These are phyloP conservation scores for Malus fusca DNA, from an alignment of 306 rosid species.

Conservation along the genomic window DNA sequence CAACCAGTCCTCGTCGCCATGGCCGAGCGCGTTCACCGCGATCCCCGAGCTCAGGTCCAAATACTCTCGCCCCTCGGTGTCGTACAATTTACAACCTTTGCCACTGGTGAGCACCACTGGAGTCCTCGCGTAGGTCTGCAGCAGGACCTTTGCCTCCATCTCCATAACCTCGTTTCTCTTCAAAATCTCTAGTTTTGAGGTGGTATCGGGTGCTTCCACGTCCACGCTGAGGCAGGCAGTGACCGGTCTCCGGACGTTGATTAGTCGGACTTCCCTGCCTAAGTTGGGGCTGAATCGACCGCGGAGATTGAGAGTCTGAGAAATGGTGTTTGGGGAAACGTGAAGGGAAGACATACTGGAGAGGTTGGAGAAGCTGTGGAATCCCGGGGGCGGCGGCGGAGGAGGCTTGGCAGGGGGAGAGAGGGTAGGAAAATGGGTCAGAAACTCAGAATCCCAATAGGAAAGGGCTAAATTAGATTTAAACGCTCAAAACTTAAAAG, in stretches of 20 bases:
- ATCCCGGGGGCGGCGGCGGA: neutral
- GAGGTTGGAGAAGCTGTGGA: neutral
- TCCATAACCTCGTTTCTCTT: constrained; percentile 54
- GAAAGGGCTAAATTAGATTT: no score
- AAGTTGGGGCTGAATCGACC: constrained; percentile 1
- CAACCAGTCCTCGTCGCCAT: constrained; percentile 75
- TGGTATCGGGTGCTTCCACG: constrained; percentile 16
- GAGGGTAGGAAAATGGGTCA: no score
- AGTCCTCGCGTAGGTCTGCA: constrained; percentile 75
- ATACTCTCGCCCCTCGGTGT: constrained; percentile 70
- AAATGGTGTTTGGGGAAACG: constrained; percentile 15
- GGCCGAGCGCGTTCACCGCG: constrained; percentile 82
- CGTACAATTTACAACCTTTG: constrained; percentile 68
- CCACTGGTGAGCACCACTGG: constrained; percentile 70
- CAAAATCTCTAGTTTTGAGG: constrained; percentile 10
- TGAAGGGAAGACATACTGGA: constrained; percentile 23
- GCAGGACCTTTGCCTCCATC: constrained; percentile 49
- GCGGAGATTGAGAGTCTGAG: constrained; percentile 19
- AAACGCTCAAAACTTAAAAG: no score
- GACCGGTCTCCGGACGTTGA: neutral
- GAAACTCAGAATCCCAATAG: no score
- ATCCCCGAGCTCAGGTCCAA: constrained; percentile 71
- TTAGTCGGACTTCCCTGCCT: neutral
- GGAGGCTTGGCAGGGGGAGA: neutral
- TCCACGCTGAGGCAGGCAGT: constrained; percentile 30